phyloP scores from a whole-genome alignment of 345 rosid genomes.

The Heritiera fomes region DNA sequence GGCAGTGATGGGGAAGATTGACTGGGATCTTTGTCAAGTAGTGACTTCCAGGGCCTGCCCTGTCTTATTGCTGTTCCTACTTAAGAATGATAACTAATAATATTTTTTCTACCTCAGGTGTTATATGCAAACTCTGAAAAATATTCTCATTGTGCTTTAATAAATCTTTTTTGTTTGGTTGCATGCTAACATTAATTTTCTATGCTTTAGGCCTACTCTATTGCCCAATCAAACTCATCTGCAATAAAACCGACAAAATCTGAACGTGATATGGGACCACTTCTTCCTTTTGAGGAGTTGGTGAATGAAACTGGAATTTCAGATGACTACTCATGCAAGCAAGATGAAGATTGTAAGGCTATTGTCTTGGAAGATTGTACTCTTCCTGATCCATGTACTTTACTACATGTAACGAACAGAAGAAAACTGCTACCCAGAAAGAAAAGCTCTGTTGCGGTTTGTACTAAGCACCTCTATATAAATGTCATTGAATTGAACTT shows the following conservation, averaged over 20 bases:
- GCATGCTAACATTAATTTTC: slow-evolving; percentile 11
- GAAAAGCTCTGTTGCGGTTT: slow-evolving; percentile 58
- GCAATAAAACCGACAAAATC: slow-evolving; percentile 43
- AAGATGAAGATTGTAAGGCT: slow-evolving; percentile 40
- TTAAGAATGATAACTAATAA: neutral
- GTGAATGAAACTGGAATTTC: slow-evolving; percentile 40
- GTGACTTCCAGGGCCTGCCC: slow-evolving; percentile 1
- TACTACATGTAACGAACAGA: slow-evolving; percentile 77
- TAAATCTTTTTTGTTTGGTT: slow-evolving; percentile 3
- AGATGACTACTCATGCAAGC: slow-evolving; percentile 35
- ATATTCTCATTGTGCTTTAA: neutral
- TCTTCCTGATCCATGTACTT: slow-evolving; percentile 73
- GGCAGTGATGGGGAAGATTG: neutral
- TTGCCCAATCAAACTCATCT: slow-evolving; percentile 49
- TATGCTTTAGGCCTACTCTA: slow-evolving; percentile 47
- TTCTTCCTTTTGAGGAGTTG: slow-evolving; percentile 73
- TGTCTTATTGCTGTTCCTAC: neutral
- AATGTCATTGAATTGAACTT: slow-evolving; percentile 22
- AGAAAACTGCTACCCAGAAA: slow-evolving; percentile 61
- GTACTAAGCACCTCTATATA: slow-evolving; percentile 37
- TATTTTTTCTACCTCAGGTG: neutral
- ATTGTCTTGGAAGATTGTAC: slow-evolving; percentile 40
- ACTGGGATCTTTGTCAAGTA: neutral
- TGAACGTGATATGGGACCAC: slow-evolving; percentile 55
- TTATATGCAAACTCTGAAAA: neutral